Base-by-base conservation (phyloP, 805 yeast species). In the Blastobotrys muscicola region DNA sequence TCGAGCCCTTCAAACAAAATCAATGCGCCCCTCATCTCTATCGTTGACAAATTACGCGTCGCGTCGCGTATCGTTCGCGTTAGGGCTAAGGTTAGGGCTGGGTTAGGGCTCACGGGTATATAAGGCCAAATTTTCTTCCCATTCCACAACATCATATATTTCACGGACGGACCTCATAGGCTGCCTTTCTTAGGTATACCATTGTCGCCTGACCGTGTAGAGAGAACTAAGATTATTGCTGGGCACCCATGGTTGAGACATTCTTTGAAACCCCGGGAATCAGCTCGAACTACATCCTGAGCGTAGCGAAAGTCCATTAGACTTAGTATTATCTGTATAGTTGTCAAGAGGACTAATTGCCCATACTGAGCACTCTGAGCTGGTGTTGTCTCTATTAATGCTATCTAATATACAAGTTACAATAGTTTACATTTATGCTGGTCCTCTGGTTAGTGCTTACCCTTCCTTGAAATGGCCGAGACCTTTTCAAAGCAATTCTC, bases 1-100 rank as follows among this genome's bases (percentile, higher is more conserved):
- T 92, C 99, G 1, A 92, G 74, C 0, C 99, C 99, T 62, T 92
- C 99, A 2, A 92, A 70, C 1, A 86, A 73, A 15, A 92, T 80
- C 33, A 92, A 66, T 38, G 74, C 70, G 2, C 97, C 97, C 49
- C 96, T 49, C 53, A 45, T 45, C 26, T 10, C 26, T 20, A 20
- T 20, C 26, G 26, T 6, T 20, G 11, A 29, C 32, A 31, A 8
- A 4, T 31, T 31, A 20, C 26, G 26, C 26, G 26, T 20, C 26
- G 26, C 26, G 26, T 20, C 26, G 26, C 26, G 26, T 20, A 6
- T 20, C 6, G 26, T 20, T 20, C 26, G 26, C 26, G 26, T 20
- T 20, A 20, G 26, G 26, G 26, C 26, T 20, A 20, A 20, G 26
- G 26, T 20, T 20, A 20, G 26, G 26, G 26, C 6, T 4, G 26